Evolutionary conservation across 2,329 filamentous ascomycete species (phyloP).

Genomic region (Pestalotiopsis sp.): DNA sequence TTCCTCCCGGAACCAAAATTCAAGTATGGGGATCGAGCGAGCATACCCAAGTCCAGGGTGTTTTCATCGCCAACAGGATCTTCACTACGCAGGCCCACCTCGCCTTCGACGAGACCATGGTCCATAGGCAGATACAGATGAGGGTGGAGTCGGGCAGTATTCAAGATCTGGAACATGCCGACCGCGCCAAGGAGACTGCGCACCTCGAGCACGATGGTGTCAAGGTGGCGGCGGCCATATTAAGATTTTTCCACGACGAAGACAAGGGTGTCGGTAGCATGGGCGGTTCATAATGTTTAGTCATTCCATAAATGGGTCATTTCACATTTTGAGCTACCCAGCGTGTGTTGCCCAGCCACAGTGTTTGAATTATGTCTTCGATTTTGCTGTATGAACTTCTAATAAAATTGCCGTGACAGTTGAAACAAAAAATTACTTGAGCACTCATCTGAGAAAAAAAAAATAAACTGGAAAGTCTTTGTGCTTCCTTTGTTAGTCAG

Average conservation of each 20-base stretch:
- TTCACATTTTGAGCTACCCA: not conserved
- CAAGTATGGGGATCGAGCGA: constrained; percentile 65
- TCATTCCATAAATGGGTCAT: not conserved
- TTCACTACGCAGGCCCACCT: constrained; percentile 81
- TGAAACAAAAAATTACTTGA: too few relatives aligned
- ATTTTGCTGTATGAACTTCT: too few relatives aligned
- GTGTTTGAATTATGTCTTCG: too few relatives aligned
- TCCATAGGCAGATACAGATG: constrained; percentile 63
- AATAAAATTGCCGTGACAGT: too few relatives aligned
- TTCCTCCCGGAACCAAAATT: constrained; percentile 43
- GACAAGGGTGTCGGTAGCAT: constrained; percentile 40
- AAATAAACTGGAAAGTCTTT: not conserved
- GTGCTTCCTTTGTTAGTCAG: not conserved
- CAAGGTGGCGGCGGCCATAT: constrained; percentile 66
- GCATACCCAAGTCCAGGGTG: constrained; percentile 71
- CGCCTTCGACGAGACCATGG: constrained; percentile 73
- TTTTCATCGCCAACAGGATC: constrained; percentile 67
- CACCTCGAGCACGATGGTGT: constrained; percentile 70
- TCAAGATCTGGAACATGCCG: constrained; percentile 62
- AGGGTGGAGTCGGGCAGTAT: constrained; percentile 63
- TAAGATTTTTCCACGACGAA: constrained; percentile 58
- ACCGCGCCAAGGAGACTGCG: constrained; percentile 64
- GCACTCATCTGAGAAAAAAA: too few relatives aligned
- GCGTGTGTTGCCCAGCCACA: too few relatives aligned
- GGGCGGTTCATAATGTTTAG: not conserved